A percentile compares a stretch with the other conserved stretches of the same genome.
Evolutionary conservation across 495 filamentous ascomycete species (phyloP).

Genomic region (Cudoniella acicularis): DNA sequence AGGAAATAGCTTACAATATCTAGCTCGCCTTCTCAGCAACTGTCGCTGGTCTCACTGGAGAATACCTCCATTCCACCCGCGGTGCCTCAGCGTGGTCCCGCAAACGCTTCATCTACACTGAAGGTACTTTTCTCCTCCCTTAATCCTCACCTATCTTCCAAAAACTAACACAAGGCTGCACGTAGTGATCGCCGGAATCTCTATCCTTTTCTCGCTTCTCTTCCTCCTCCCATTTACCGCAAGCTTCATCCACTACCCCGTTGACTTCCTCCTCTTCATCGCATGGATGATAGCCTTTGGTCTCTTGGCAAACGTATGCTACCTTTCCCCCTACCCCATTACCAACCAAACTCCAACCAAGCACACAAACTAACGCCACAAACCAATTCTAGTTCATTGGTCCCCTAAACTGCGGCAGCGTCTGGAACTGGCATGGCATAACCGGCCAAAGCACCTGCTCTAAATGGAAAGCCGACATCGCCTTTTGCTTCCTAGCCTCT

Average conservation of each 20-base stretch:
- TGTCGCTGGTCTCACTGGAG: slow-evolving; percentile 54
- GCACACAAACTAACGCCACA: no score
- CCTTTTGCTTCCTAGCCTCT: slow-evolving; percentile 55
- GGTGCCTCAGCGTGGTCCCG: slow-evolving; percentile 34
- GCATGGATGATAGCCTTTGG: slow-evolving; percentile 54
- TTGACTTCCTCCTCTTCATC: slow-evolving; percentile 49
- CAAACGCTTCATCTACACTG: slow-evolving; percentile 56
- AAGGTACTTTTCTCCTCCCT: slow-evolving; percentile 12
- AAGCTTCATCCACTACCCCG: slow-evolving; percentile 31
- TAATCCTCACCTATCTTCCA: neutral
- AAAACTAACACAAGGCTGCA: neutral
- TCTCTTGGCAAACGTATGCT: slow-evolving; percentile 42
- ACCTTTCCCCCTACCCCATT: neutral
- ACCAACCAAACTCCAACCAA: no score
- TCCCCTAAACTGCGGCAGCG: slow-evolving; percentile 43
- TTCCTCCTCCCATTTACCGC: slow-evolving; percentile 53
- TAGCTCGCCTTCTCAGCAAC: slow-evolving; percentile 39
- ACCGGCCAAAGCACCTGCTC: slow-evolving; percentile 35
- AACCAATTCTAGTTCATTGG: slow-evolving; percentile 30
- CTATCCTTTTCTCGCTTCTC: slow-evolving; percentile 47
- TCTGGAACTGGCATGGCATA: slow-evolving; percentile 46
- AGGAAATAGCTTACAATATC: neutral
- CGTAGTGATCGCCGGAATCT: slow-evolving; percentile 49
- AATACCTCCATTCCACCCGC: slow-evolving; percentile 40
- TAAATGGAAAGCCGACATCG: slow-evolving; percentile 57